Evolutionary conservation across 2,329 filamentous ascomycete species (phyloP).

Genomic region (Zasmidium citrigriseum): DNA sequence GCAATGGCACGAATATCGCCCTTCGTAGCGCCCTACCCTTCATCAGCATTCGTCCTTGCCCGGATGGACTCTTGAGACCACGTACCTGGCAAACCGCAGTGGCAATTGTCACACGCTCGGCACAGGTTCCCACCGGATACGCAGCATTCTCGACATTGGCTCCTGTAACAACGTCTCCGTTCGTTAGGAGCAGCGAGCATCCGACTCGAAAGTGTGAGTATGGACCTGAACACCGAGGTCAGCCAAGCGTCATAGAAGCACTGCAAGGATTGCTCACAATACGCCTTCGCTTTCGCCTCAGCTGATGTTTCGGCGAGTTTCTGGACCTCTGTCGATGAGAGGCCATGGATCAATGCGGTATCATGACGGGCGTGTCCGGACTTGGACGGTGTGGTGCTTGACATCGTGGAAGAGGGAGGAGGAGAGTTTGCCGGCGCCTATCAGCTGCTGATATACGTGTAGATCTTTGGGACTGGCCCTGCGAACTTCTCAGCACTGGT

Average conservation of each 20-base stretch:
- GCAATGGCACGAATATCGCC: constrained; percentile 73
- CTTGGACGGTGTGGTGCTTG: constrained; percentile 30
- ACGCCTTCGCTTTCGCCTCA: constrained; percentile 74
- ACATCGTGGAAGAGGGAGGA: constrained; percentile 34
- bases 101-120: constrained; percentile 85
- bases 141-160: constrained; percentile 92
- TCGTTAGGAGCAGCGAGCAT: constrained; percentile 67
- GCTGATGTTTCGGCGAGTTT: constrained; percentile 63
- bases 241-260: background rate
- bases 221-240: constrained; percentile 54
- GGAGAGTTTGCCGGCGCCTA: constrained; percentile 11
- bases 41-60: background rate
- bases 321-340: constrained; percentile 66
- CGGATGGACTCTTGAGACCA: background rate
- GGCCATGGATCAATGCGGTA: constrained; percentile 48
- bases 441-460: background rate
- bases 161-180: constrained; percentile 59
- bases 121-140: constrained; percentile 94
- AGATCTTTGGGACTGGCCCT: background rate
- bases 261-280: constrained; percentile 59
- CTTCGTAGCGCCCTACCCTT: constrained; percentile 37
- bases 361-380: constrained; percentile 38
- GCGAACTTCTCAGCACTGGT: background rate
- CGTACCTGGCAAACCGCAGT: constrained; percentile 66
- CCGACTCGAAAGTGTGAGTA: constrained; percentile 94